Base-by-base conservation (phyloP, 1,284 basidiomycete genomes). In the Ustilago crameri region DNA sequence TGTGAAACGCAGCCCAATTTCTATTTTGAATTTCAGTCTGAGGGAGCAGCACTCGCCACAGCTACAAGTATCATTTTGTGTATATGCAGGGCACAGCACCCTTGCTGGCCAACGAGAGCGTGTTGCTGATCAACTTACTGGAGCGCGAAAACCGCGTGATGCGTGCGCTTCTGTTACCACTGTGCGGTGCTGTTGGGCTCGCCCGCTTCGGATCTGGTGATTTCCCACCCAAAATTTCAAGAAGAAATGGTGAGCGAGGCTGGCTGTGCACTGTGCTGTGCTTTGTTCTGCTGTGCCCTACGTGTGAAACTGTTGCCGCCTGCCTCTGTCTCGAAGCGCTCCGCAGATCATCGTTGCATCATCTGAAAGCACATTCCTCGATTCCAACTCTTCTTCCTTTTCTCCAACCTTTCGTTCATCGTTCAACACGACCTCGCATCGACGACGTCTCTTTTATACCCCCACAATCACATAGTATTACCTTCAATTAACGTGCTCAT, bases 401-500 rank as follows among this genome's bases (percentile, higher is more conserved):
- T 47, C 43, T 40, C 26, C 15, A 40, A 35, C 26, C 12, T 37
- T n/a, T 37, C n/a, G 35, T 37, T 37, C 35, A 54, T 54, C 51
- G 43, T 54, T 54, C 51, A 54, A 54, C 51, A 54, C 43, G 49
- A 51, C 49, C 38, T 51, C 49, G 38, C 38, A 27, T 30, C 49
- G 38, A 10, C 49, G 49, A 18, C 37, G 43, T 54, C 37, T 22
- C 30, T 27, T 17, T 18, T 23, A 34, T 34, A 37, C 51, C 18
- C 51, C 24, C 46, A 22, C 42, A 10, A 22, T 37, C 47, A 20
- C 22, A 23, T 42, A 40, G 38, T 18, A 34, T 8, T 32, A 38
- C 23, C 15, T 5, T 45, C 30, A 17, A 7, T 23, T 30, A 44
- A 12, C 18, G 30, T 30, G 30, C 30, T 30, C 30, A 37, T 20